Evolutionary conservation across 179 eudicot genomes (phyloP), one percentile per base, ranked within the genome.

Genomic region (Silene coronaria): DNA sequence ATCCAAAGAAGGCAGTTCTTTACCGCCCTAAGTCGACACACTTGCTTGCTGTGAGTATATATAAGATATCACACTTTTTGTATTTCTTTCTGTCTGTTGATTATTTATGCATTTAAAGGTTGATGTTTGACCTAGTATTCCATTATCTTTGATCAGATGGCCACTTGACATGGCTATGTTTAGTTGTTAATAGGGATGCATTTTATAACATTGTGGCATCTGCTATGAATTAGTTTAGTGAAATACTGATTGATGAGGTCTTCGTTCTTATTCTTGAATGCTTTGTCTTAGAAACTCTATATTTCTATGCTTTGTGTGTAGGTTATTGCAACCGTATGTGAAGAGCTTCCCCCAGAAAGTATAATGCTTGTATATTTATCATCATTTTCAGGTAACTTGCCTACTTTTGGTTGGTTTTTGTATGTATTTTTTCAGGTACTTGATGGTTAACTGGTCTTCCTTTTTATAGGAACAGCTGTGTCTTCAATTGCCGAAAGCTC

Each of bases 1-100:
- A 94, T 88, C 98, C 98, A 32, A 88, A 81, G 79, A 92, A 94
- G 82, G 91, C 89, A 67, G 80, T 92, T 75, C 91, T 94, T 57
- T 86, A 94, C 82, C 95, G 91, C 24, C 96, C 98, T 17, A 84
- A 93, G 55, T 90, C 81, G 42, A 90, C 97, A 57, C 92, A 90
- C 64, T 83, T 94, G 76, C 70, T 89, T 77, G 88, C 97, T 70
- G 98, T 94, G 86, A 90, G 98, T 91, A 53, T 77, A 55, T 70
- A 38, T 30, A n/a, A 23, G 26, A 17, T 12, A 34, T 1, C 23
- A 17, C 58, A 17, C 58, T 14, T 26, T 32, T 53, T 70, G 38
- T 22, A 0, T 57, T 16, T 59, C 30, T 24, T 67, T 16, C 3
- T 71, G 36, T 69, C 67, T 75, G 30, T 55, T 62, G n/a, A 63